Evolutionary conservation across 176 grass and related monocot species (phyloP), one percentile per base, ranked within the genome.

Genomic region (Paspalum notatum): DNA sequence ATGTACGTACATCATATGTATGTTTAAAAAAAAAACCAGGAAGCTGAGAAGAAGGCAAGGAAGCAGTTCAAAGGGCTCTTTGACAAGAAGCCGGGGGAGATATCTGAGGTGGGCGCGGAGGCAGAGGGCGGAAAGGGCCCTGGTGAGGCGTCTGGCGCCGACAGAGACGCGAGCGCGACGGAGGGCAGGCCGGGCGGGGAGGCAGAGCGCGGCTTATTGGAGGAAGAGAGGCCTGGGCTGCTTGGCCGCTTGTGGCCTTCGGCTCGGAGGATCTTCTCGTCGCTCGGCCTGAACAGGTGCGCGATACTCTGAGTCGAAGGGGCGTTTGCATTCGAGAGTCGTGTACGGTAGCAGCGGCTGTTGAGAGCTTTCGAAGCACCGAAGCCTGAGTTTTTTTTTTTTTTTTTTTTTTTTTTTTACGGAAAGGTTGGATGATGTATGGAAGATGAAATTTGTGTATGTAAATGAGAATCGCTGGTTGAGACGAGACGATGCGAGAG

Each of bases 1-100:
- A 53, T 54, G 27, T 5, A 45, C 69, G 60, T 48, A 17, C 68
- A n/a, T 32, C 32, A 32, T 32, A 32, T 32, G 32, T 32, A 32
- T 32, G 3, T 32, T n/a, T n/a, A n/a, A n/a, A n/a, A n/a, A 32
- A 32, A 32, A 44, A 74, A 77, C 50, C 55, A 99, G 92, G 96
- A 99, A 76, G 62, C 80, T 54, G 90, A 95, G 57, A 95, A 95
- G 82, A 88, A 82, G 66, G 90, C 88, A 0, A 95, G 88, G 90
- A 95, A 86, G 80, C 96, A 99, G 64, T 99, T 99, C 82, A 99
- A 99, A 89, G 96, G 96, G 5, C 79, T 99, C 24, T 99, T 99
- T 73, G 96, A 99, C 72, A 99, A 93, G 88, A 99, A 95, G 55
- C 96, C 96, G 6, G 92, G 96, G 8, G 92, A 95, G 82, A 99